These are phyloP conservation scores for Yarrowia galli DNA, from an alignment of 1,139 yeast species.

Conservation along the genomic window DNA sequence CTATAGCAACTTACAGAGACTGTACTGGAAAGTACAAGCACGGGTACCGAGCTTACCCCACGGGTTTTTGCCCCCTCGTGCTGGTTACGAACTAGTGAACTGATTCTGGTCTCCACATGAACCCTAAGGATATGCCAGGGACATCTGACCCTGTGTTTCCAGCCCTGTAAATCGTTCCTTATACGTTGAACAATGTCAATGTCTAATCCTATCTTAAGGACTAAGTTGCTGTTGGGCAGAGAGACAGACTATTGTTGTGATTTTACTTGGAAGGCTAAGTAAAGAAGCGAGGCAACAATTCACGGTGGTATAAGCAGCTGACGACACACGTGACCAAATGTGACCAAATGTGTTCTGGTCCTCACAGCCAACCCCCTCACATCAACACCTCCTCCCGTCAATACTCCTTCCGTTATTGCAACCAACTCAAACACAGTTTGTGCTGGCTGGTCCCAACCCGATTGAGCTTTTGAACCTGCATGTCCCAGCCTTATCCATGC, in stretches of 20 bases:
- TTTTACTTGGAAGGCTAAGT: too few species aligned
- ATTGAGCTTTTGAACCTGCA: slow-evolving; percentile 3
- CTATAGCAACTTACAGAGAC: background rate
- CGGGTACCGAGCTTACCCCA: background rate
- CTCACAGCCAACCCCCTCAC: too few species aligned
- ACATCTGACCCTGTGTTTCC: background rate
- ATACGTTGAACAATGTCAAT: background rate
- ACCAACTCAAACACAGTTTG: background rate
- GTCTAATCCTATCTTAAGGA: background rate
- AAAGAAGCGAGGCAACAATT: too few species aligned
- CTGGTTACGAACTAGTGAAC: too few species aligned
- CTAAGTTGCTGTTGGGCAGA: background rate
- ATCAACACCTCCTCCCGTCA: too few species aligned
- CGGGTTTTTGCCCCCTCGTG: too few species aligned
- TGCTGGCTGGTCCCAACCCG: slow-evolving; percentile 5
- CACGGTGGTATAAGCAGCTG: too few species aligned
- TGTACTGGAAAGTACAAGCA: too few species aligned
- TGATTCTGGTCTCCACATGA: background rate
- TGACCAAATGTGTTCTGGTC: too few species aligned
- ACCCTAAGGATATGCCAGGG: background rate
- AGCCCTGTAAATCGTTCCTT: background rate
- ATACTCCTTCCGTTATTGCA: too few species aligned
- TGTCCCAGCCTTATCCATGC: slow-evolving; percentile 20
- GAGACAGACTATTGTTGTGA: too few species aligned
- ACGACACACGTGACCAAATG: too few species aligned